Conservation (phyloP, 495 filamentous ascomycete species). For the Trichodelitschia bisporula region DNA sequence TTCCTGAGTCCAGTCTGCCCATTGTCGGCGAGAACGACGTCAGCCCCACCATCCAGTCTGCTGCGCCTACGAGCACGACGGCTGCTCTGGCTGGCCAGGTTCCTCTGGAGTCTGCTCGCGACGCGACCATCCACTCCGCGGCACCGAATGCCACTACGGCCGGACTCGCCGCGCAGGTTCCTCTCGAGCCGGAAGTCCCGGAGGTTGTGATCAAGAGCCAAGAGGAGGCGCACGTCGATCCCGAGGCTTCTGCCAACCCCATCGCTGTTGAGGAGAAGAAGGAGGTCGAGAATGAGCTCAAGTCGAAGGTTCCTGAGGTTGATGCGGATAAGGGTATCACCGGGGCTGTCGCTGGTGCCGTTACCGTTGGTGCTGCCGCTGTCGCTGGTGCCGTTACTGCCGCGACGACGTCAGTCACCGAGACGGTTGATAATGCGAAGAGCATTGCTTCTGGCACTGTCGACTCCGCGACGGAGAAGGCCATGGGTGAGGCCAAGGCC, state of each 20-base stretch:
- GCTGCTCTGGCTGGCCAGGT: constrained; percentile 43
- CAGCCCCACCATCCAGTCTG: constrained; percentile 39
- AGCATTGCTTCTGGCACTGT: background rate
- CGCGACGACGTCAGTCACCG: background rate
- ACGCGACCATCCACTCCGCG: constrained; percentile 32
- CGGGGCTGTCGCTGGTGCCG: constrained; percentile 10
- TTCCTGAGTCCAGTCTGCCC: constrained; percentile 70
- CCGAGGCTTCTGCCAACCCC: constrained; percentile 32
- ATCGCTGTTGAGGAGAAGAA: constrained; percentile 55
- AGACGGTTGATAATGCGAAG: background rate
- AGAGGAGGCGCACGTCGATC: constrained; percentile 26
- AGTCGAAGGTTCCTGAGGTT: constrained; percentile 26
- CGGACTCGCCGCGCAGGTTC: constrained; percentile 23
- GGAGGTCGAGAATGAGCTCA: constrained; percentile 42
- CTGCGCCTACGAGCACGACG: constrained; percentile 44
- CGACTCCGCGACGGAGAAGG: background rate
- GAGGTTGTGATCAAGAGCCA: constrained; percentile 44
- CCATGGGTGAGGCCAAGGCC: background rate
- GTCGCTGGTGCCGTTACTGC: constrained; percentile 2
- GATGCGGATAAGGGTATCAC: constrained; percentile 15
- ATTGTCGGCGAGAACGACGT: constrained; percentile 26
- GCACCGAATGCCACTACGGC: constrained; percentile 48
- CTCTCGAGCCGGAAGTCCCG: constrained; percentile 31
- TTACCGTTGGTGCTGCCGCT: constrained; percentile 13
- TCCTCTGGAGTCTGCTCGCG: constrained; percentile 34